These are phyloP conservation scores for Lipomyces kockii DNA, from an alignment of 805 yeast genomes.

Conservation along the genomic window DNA sequence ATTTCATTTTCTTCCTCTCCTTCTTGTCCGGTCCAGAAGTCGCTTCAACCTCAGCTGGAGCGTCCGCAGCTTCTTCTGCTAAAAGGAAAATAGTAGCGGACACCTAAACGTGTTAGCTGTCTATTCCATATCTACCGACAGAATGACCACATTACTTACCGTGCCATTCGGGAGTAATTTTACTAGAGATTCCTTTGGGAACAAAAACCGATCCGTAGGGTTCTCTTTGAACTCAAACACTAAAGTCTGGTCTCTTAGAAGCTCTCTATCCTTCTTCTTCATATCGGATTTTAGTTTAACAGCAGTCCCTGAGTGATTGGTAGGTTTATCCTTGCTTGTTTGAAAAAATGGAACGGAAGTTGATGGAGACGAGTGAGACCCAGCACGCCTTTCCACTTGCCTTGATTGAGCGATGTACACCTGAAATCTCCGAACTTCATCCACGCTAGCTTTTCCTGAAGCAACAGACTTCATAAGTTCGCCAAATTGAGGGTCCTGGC, in stretches of 20 bases:
- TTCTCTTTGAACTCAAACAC: slow-evolving; percentile 86
- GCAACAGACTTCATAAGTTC: slow-evolving; percentile 85
- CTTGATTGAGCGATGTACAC: slow-evolving; percentile 64
- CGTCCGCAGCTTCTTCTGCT: slow-evolving; percentile 10
- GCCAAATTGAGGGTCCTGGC: slow-evolving; percentile 67
- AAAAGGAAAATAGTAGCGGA: slow-evolving; percentile 14
- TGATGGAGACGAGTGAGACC: slow-evolving; percentile 3
- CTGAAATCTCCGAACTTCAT: slow-evolving; percentile 78
- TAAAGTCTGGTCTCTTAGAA: slow-evolving; percentile 50
- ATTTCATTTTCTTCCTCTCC: slow-evolving; percentile 39
- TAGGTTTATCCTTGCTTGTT: neutral
- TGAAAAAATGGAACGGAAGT: neutral
- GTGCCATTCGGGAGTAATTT: slow-evolving; percentile 53
- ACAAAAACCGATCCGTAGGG: slow-evolving; percentile 68
- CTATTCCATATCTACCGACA: slow-evolving; percentile 43
- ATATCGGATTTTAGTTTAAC: slow-evolving; percentile 9
- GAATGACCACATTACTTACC: slow-evolving; percentile 31
- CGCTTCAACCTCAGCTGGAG: neutral
- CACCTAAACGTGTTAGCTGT: slow-evolving; percentile 36
- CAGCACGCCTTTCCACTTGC: neutral
- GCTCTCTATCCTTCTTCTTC: slow-evolving; percentile 30
- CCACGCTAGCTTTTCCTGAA: slow-evolving; percentile 71
- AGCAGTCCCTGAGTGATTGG: neutral
- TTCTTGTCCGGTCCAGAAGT: slow-evolving; percentile 23
- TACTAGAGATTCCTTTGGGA: slow-evolving; percentile 78